phyloP scores from a whole-genome alignment of 352 stramenopile genomes.

The Lagenidium giganteum region DNA sequence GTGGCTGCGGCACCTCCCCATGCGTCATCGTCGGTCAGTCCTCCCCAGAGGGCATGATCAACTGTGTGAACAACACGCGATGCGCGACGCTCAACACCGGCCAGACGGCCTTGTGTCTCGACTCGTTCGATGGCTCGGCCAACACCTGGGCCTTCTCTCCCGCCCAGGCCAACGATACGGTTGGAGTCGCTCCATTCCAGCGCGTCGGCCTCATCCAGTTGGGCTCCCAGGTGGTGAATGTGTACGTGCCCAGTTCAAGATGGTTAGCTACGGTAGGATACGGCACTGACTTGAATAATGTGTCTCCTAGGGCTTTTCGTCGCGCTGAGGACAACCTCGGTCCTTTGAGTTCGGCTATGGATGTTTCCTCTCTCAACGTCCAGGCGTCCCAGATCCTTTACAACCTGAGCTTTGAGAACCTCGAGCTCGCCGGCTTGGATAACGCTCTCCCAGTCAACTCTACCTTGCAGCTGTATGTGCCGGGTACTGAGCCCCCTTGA shows the following conservation, averaged over 20 bases:
- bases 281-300: background rate
- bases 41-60: slow-evolving; percentile 46
- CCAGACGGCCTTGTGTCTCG: slow-evolving; percentile 57
- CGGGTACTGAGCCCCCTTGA: background rate
- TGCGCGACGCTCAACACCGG: slow-evolving; percentile 66
- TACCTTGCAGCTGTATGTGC: slow-evolving; percentile 39
- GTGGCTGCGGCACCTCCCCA: slow-evolving; percentile 45
- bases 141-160: slow-evolving; percentile 52
- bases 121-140: slow-evolving; percentile 34
- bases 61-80: slow-evolving; percentile 71
- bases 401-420: slow-evolving; percentile 42
- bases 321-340: slow-evolving; percentile 23
- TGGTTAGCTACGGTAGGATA: too few species aligned
- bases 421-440: slow-evolving; percentile 39
- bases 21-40: slow-evolving; percentile 65
- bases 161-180: slow-evolving; percentile 36
- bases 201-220: slow-evolving; percentile 67
- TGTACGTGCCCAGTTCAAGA: too few species aligned
- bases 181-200: slow-evolving; percentile 55
- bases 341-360: slow-evolving; percentile 32
- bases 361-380: slow-evolving; percentile 69
- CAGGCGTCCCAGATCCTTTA: slow-evolving; percentile 35
- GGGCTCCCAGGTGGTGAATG: slow-evolving; percentile 31
- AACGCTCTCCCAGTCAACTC: slow-evolving; percentile 48
- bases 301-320: slow-evolving; percentile 30